These are phyloP conservation scores for Arthrobotrys sphaeroides DNA, from an alignment of 2,329 filamentous ascomycete genomes.

Conservation along the genomic window DNA sequence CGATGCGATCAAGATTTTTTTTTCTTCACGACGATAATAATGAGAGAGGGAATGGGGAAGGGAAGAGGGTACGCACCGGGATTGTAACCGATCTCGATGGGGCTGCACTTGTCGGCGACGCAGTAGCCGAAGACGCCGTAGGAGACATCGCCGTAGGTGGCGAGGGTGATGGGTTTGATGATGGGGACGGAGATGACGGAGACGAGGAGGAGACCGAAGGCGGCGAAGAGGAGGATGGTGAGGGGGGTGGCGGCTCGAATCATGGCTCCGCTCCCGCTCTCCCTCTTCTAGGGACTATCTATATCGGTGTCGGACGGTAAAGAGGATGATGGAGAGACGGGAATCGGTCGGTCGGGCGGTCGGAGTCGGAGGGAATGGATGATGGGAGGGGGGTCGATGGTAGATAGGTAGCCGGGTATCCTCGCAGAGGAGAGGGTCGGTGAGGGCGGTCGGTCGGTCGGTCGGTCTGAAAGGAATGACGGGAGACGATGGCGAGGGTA, in stretches of 20 bases:
- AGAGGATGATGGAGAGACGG: constrained; percentile 9
- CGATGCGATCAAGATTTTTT: no score
- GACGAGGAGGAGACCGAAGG: constrained; percentile 84
- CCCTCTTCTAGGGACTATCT: neutral
- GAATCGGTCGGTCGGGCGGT: neutral
- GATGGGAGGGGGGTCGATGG: neutral
- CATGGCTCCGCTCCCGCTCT: constrained; percentile 57
- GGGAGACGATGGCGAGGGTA: neutral
- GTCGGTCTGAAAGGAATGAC: constrained; percentile 1
- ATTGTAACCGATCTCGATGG: constrained; percentile 84
- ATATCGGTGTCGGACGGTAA: no score
- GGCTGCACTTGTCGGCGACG: constrained; percentile 71
- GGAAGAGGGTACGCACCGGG: constrained; percentile 70
- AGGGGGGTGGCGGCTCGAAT: constrained; percentile 92
- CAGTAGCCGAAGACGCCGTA: constrained; percentile 97
- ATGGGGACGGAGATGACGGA: constrained; percentile 92
- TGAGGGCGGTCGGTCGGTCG: neutral
- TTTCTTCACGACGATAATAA: no score
- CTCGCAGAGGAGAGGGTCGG: constrained; percentile 37
- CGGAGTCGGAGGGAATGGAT: constrained; percentile 14
- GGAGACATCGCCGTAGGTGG: constrained; percentile 76
- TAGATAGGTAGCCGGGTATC: constrained; percentile 24
- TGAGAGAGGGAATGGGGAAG: neutral
- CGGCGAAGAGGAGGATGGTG: constrained; percentile 81
- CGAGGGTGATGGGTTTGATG: constrained; percentile 83